Base-by-base conservation (phyloP, 306 rosid genomes). In the Glycine soja region DNA sequence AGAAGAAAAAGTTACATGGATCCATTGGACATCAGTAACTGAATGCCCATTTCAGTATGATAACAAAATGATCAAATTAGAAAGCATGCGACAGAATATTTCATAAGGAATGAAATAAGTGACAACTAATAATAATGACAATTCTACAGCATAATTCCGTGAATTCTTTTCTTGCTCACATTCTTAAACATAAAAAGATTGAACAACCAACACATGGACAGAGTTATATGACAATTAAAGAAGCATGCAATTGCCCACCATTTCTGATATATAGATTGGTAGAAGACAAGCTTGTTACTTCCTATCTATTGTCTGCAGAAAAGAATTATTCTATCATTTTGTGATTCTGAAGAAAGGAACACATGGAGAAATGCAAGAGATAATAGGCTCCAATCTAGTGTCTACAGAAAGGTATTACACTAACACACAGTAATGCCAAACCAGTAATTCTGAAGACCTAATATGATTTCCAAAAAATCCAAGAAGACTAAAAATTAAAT, bases 31-130 rank as follows among this genome's bases (percentile, higher is more conserved):
- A 32, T 13, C 45, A 24, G 69, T 34, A 63, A 34, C 46, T 32
- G 9, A 63, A 34, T 63, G 16, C 45, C 69, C 45, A 63, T 63
- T 61, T 34, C 18, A 34, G 18, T 10, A 63, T 63, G 45, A 34
- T 63, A 34, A 63, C 45, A 63, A 63, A 63, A 63, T 24, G 7
- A 34, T 63, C 10, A 63, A 63, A 63, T 63, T 63, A 32, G 65
- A 24, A 12, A 62, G 16, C 42, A 63, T 63, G 18, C 4, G 69
- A 38, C 69, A 32, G 46, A 63, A 12, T 34, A 15, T 63, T 34
- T 32, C 45, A 10, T 10, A 61, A 32, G 69, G 46, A 32, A 32
- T 3, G 47, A 14, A 36, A 64, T 42, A 64, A 64, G 70, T 64
- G 19, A 64, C 70, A 34, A 64, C 47, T 36, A 34, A 64, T 64